Evolutionary conservation across 768 basidiomycete genomes (phyloP), one percentile per base, ranked within the genome.

Genomic region (Ramaria sp.): DNA sequence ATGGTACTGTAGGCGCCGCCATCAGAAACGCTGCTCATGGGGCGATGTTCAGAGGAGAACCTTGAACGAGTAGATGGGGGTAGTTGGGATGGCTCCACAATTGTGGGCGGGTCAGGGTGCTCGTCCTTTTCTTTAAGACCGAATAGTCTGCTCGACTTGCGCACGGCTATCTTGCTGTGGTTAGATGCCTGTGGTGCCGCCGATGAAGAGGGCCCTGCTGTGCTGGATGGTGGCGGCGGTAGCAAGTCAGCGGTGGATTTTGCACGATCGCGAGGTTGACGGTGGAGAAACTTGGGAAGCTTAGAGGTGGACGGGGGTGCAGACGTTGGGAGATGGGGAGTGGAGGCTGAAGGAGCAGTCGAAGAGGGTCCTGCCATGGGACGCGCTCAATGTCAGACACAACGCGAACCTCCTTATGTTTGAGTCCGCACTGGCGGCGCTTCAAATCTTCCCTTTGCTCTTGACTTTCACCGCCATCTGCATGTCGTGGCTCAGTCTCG

Each of bases 241-340:
- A 37, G 64, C 66, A 34, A 59, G 61, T 41, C 64, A 70, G 58
- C 65, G 64, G 56, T 66, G 22, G 81, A 79, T 68, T 73, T 79
- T 20, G 78, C 76, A 57, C 82, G 71, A 68, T 84, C 83, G 43
- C 82, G 74, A 48, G 61, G 65, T 61, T 78, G 74, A 57, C 82
- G 85, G 63, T 84, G 81, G 8, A 86, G 71, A 61, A 86, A 83
- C 63, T 77, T 83, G 63, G 82, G 73, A 4, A 86, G 68, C 65
- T 82, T 85, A 34, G 79, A 78, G 52, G 67, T 58, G 25, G 71
- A 64, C 39, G 71, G 67, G 20, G 71, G 48, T 15, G 32, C 2
- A 1, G 47, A 50, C 18, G 34, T 16, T 12, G 48, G 30, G n/a
- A 50, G 48, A 50, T 50, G 48, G 6, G 48, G 48, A 18, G 28